Percentiles rank a stretch among this genome's conserved stretches.
Conservation (phyloP, 495 filamentous ascomycete species). For the Penicillium chermesinum region DNA sequence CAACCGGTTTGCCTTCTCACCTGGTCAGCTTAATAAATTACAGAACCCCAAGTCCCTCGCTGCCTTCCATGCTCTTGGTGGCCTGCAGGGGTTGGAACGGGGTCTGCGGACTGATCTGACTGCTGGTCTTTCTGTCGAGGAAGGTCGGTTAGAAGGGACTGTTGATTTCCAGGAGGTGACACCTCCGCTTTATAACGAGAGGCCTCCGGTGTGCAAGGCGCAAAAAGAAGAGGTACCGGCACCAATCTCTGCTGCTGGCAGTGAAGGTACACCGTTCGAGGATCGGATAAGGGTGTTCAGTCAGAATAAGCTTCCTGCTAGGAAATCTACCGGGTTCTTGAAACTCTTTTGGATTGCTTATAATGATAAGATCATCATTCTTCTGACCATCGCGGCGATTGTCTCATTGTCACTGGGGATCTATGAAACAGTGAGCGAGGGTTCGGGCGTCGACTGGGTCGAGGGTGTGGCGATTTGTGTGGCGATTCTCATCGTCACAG, state of each 20-base stretch:
- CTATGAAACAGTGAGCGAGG: constrained; percentile 53
- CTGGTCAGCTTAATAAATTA: constrained; percentile 68
- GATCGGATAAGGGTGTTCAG: constrained; percentile 68
- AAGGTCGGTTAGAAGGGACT: constrained; percentile 49
- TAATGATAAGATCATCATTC: constrained; percentile 78
- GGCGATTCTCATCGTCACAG: constrained; percentile 69
- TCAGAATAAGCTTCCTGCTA: constrained; percentile 68
- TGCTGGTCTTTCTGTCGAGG: constrained; percentile 62
- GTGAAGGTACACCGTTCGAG: constrained; percentile 39
- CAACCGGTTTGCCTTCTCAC: constrained; percentile 67
- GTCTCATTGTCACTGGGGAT: constrained; percentile 68
- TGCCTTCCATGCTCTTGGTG: constrained; percentile 65
- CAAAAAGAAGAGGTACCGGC: not conserved
- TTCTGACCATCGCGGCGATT: constrained; percentile 67
- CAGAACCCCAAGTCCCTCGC: constrained; percentile 69
- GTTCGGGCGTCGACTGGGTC: constrained; percentile 63
- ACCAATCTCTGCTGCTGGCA: constrained; percentile 13
- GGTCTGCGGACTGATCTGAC: constrained; percentile 61
- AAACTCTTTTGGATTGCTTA: constrained; percentile 80
- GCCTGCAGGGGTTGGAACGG: constrained; percentile 60
- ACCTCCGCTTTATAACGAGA: constrained; percentile 14
- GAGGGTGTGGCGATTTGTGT: constrained; percentile 76
- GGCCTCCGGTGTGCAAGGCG: constrained; percentile 13
- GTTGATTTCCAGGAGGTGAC: constrained; percentile 61
- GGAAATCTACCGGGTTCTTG: constrained; percentile 67